Evolutionary conservation across 2,329 filamentous ascomycete species (phyloP), one percentile per base, ranked within the genome.

Genomic region (Fusarium sp.): DNA sequence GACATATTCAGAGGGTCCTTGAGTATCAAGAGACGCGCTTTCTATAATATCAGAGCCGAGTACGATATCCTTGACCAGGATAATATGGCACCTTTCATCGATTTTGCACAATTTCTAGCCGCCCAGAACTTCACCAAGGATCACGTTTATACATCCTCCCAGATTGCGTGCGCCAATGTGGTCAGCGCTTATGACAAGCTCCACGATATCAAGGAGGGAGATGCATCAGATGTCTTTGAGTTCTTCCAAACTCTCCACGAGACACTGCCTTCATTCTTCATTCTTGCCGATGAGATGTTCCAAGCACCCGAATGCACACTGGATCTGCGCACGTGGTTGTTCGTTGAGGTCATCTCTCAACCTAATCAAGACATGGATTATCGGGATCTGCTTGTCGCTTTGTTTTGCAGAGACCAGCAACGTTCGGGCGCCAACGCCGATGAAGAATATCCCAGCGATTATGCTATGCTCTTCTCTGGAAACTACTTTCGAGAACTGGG

Each of bases 281-380:
- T 66, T 13, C 56, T 70, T 6, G 66, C 67, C 3, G 58, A 63
- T 4, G 45, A 61, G 15, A 50, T 63, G 33, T 53, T 63, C 6
- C 49, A 60, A 33, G 48, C 69, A 14, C 66, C 67, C 15, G 40
- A 74, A 5, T 61, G 78, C 9, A 76, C 76, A 4, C 66, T 83
- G 23, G 70, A 77, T 6, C 75, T 83, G 25, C 80, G 81, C 43
- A 81, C 79, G 0, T 75, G 76, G 48, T 68, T 72, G 37, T 67
- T 77, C 43, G 75, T 83, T 20, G 73, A 76, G 41, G 45, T 35
- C 3, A 58, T 80, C 3, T 71, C 70, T 7, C 44, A 25, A 2
- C 45, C 51, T 7, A 49, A 45, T 0, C 30, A 32, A 4, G 57
- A 72, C 6, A 57, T 32, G 5, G 56, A 72, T 33, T 57, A 67